Percentiles rank a stretch among this genome's conserved stretches.
These are phyloP conservation scores for Zygotorulaspora mrakii DNA, from an alignment of 1,139 yeast genomes.

Conservation along the genomic window DNA sequence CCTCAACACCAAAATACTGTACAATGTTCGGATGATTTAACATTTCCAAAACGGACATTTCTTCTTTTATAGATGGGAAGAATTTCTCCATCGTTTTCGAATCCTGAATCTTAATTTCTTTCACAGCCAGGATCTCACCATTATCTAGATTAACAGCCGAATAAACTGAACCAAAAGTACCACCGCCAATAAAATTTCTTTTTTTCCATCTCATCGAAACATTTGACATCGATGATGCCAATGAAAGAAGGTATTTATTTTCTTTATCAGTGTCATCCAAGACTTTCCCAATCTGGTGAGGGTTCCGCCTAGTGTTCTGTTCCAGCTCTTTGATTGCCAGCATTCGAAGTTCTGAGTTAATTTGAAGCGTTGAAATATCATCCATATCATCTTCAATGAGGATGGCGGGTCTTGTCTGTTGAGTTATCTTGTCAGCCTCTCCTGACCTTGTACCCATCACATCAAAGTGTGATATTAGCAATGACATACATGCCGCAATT, in stretches of 20 bases:
- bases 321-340: conserved; percentile 37
- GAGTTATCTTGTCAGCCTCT: conserved; percentile 59
- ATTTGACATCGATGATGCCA: conserved; percentile 87
- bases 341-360: conserved; percentile 39
- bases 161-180: conserved; percentile 91
- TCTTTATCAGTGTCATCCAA: conserved; percentile 84
- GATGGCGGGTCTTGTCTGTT: conserved; percentile 34
- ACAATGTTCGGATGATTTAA: conserved; percentile 94
- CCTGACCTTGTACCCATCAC: conserved; percentile 94
- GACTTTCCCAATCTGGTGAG: conserved; percentile 71
- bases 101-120: conserved; percentile 89
- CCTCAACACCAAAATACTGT: conserved; percentile 95
- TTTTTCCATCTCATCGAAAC: conserved; percentile 97
- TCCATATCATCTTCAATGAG: conserved; percentile 36
- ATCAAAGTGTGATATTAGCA: conserved; percentile 91
- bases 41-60: conserved; percentile 94
- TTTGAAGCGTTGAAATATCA: conserved; percentile 40
- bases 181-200: conserved; percentile 90
- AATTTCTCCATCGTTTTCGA: conserved; percentile 80
- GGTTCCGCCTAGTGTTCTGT: conserved; percentile 24
- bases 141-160: conserved; percentile 91
- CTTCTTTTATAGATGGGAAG: conserved; percentile 87
- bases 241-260: conserved; percentile 77
- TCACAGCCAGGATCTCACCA: conserved; percentile 95
- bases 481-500: conserved; percentile 93